phyloP scores from a whole-genome alignment of 176 grass and related monocot genomes.

The Chrysopogon serrulatus region DNA sequence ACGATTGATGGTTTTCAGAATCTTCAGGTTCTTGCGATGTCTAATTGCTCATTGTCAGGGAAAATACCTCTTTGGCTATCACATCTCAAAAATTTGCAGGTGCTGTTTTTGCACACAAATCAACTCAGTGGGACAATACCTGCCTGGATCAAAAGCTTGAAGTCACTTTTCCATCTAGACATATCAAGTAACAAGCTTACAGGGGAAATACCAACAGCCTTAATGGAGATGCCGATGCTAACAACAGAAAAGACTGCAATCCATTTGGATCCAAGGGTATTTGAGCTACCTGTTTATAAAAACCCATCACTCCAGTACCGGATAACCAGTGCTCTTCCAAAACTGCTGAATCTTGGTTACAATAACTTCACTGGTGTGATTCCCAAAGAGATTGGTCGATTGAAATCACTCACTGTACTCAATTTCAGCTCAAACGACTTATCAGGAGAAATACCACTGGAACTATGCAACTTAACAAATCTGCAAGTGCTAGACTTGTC shows the following conservation, averaged over 20 bases:
- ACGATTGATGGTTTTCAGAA: conserved; percentile 18
- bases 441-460: conserved; percentile 11
- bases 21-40: conserved; percentile 23
- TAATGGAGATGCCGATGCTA: conserved; percentile 33
- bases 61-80: conserved; percentile 42
- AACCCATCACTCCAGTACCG: conserved; percentile 3
- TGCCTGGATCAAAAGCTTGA: conserved; percentile 16
- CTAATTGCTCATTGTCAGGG: conserved; percentile 20
- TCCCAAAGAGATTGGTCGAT: conserved; percentile 24
- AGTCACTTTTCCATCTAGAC: conserved; percentile 31
- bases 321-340: background rate
- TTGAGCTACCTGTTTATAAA: conserved; percentile 23
- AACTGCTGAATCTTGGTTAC: background rate
- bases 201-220: conserved; percentile 11
- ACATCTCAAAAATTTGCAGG: background rate
- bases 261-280: background rate
- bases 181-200: conserved; percentile 34
- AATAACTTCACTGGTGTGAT: conserved; percentile 33
- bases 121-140: conserved; percentile 28
- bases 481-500: conserved; percentile 35
- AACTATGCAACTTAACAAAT: conserved; percentile 11
- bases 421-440: conserved; percentile 26
- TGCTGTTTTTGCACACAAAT: conserved; percentile 1
- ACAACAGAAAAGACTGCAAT: background rate
- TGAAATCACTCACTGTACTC: conserved; percentile 16